These are phyloP conservation scores for Rhizopus sp. DNA, from an alignment of 371 early-diverging fungal genomes.

Conservation along the genomic window DNA sequence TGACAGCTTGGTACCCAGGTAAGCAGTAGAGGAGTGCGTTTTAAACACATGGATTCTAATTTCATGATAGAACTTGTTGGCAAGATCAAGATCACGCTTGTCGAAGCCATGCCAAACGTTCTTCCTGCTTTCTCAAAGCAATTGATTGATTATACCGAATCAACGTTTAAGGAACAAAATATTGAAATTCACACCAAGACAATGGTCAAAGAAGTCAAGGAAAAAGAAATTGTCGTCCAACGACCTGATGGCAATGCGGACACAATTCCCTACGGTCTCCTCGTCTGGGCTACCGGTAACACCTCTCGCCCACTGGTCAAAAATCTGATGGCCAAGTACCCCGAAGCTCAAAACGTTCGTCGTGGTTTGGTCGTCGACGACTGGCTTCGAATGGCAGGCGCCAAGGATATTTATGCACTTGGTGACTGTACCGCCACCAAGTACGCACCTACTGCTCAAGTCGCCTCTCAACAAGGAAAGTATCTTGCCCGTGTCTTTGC, in stretches of 20 bases:
- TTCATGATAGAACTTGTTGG: conserved; percentile 63
- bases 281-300: conserved; percentile 97
- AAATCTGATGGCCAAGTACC: conserved; percentile 73
- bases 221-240: conserved; percentile 79
- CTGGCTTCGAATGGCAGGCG: conserved; percentile 76
- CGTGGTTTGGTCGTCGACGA: conserved; percentile 89
- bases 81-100: conserved; percentile 86
- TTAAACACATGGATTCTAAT: not conserved
- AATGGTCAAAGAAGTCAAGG: conserved; percentile 86
- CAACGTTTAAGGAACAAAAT: conserved; percentile 83
- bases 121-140: conserved; percentile 89
- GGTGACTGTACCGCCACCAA: conserved; percentile 90
- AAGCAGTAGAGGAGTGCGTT: conserved; percentile 6
- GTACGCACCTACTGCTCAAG: conserved; percentile 91
- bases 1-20: conserved; percentile 83
- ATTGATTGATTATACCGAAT: conserved; percentile 90
- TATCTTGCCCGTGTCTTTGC: conserved; percentile 81
- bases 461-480: conserved; percentile 86
- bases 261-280: conserved; percentile 82
- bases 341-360: conserved; percentile 73
- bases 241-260: conserved; percentile 69
- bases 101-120: conserved; percentile 90
- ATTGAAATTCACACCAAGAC: conserved; percentile 88
- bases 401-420: conserved; percentile 77
- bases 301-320: conserved; percentile 80